Evolutionary conservation across 768 basidiomycete genomes (phyloP), one percentile per base, ranked within the genome.

Genomic region (Trametes maxima): DNA sequence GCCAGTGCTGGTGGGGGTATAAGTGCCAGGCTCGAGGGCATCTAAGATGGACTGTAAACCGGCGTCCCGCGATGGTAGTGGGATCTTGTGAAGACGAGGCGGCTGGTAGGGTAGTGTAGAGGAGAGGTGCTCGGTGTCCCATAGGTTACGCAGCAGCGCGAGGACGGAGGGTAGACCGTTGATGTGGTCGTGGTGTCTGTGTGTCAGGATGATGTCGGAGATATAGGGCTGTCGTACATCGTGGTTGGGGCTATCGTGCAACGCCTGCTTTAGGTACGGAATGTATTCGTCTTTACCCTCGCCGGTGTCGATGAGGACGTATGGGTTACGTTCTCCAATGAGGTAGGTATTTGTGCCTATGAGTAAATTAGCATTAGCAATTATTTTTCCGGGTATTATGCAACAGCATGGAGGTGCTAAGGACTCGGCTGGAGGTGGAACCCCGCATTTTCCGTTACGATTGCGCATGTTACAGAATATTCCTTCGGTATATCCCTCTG

Each of bases 301-400:
- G 12, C 86, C 94, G 0, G 92, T 88, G 74, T 97, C 94, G 62
- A 96, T 72, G 50, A 96, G 86, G 37, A 86, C 83, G 73, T 85
- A 93, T 7, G 91, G 91, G 59, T 85, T 84, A 25, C 76, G 75
- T 53, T 76, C 74, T 22, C 93, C 93, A 46, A 95, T 67, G 63
- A 97, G 78, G 69, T 96, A 97, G 1, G 94, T 95, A 70, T 96
- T 95, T 2, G 94, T 96, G 19, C 94, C 92, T 92, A 55, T 7
- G 16, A 6, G 5, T 21, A 22, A 49, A 5, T n/a, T 16, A 60
- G 12, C 46, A 54, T 36, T 10, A 4, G 57, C 8, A 6, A n/a
- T 10, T n/a, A 21, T 21, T 21, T 10, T 44, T 10, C 43, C 8
- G 10, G 19, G 10, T 6, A 5, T 12, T 8, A 10, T 46, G 45